These are phyloP conservation scores for Davidsoniella australis DNA, from an alignment of 2,329 filamentous ascomycete species.

Conservation along the genomic window DNA sequence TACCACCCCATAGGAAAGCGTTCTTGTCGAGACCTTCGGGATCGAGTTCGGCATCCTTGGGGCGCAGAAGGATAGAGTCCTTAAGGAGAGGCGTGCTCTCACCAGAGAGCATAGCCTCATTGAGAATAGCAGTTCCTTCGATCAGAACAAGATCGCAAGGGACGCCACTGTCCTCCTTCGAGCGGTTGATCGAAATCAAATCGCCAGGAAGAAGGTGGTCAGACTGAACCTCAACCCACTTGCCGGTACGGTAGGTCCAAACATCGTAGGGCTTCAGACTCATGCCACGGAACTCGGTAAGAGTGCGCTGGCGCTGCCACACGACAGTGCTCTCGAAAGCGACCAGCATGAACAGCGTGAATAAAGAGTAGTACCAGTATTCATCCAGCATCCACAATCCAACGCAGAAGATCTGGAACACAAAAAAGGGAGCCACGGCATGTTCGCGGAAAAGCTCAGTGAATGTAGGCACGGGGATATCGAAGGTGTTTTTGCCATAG, in stretches of 20 bases:
- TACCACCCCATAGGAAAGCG: constrained; percentile 88
- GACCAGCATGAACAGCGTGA: constrained; percentile 97
- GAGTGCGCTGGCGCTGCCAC: constrained; percentile 91
- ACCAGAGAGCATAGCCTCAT: constrained; percentile 97
- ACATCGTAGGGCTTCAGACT: constrained; percentile 97
- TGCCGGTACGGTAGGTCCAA: constrained; percentile 72
- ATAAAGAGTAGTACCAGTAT: constrained; percentile 99
- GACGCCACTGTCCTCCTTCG: constrained; percentile 92
- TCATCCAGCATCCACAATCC: constrained; percentile 97
- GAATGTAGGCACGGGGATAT: constrained; percentile 93
- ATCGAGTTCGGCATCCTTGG: constrained; percentile 63
- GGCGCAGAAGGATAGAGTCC: constrained; percentile 83
- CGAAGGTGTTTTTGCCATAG: constrained; percentile 91
- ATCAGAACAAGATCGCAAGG: constrained; percentile 94
- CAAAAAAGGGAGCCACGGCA: constrained; percentile 95
- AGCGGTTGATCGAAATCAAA: constrained; percentile 77
- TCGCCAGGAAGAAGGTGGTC: constrained; percentile 89
- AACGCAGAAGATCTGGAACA: constrained; percentile 97
- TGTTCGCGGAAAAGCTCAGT: constrained; percentile 95
- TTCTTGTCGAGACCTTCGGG: constrained; percentile 92
- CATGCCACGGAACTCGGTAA: constrained; percentile 96
- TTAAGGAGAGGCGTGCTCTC: constrained; percentile 95
- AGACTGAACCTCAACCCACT: constrained; percentile 77
- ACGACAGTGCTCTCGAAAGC: constrained; percentile 96
- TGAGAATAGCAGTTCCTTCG: constrained; percentile 91